Percentiles rank a stretch among this genome's conserved stretches.
Conservation (phyloP, 140 eudicot genomes). For the Erigeron philadelphicus region DNA sequence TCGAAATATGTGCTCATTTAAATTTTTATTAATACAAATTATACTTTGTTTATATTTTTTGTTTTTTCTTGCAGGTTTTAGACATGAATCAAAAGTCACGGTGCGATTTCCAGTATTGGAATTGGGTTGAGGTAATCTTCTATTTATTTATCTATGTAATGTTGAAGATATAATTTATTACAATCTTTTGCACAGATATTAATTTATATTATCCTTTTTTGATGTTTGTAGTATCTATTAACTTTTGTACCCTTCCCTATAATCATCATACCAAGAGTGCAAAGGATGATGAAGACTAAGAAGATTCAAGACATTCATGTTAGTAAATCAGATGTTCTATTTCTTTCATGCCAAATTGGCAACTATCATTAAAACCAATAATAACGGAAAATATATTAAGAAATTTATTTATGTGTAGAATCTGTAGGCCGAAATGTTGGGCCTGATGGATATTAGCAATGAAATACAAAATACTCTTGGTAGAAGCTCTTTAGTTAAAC, state of each 20-base stretch:
- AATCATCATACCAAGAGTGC: slow-evolving; percentile 90
- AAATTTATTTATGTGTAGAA: slow-evolving; percentile 40
- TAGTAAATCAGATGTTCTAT: slow-evolving; percentile 25
- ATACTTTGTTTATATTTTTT: too few relatives aligned
- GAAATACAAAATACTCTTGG: slow-evolving; percentile 95
- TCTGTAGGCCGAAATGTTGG: slow-evolving; percentile 97
- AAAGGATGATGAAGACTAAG: slow-evolving; percentile 98
- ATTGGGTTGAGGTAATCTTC: too few relatives aligned
- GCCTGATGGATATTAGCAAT: slow-evolving; percentile 85
- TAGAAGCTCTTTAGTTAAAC: too few relatives aligned
- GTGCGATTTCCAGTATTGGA: too few relatives aligned
- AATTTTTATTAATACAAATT: too few relatives aligned
- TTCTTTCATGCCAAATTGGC: not conserved
- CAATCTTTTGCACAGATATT: too few relatives aligned
- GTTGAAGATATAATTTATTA: too few relatives aligned
- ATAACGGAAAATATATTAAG: not conserved
- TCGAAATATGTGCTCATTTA: too few relatives aligned
- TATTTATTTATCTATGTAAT: too few relatives aligned
- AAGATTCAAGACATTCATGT: slow-evolving; percentile 97
- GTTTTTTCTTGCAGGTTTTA: too few relatives aligned
- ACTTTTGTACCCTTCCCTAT: slow-evolving; percentile 41
- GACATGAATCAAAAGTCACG: too few relatives aligned
- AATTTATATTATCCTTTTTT: too few relatives aligned
- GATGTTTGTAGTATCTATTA: not conserved
- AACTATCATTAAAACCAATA: not conserved